Conservation (phyloP, 2,329 filamentous ascomycete genomes). For the Orbilia javanica region DNA sequence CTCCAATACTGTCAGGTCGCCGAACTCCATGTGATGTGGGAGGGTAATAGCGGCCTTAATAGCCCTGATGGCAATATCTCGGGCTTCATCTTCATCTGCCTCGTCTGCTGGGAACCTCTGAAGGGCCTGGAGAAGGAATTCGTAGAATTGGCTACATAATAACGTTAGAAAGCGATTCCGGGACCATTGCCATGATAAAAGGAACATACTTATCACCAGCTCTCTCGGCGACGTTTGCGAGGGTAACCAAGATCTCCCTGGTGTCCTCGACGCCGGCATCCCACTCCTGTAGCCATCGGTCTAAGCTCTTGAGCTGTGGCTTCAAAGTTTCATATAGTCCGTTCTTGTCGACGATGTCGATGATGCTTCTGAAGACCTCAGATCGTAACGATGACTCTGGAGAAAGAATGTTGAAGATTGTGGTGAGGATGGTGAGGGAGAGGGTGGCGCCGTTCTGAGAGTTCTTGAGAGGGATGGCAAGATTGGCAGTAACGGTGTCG, state of each 20-base stretch:
- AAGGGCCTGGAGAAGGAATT: constrained; percentile 81
- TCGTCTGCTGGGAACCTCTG: constrained; percentile 78
- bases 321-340: constrained; percentile 85
- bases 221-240: constrained; percentile 83
- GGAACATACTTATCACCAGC: constrained; percentile 80
- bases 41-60: constrained; percentile 76
- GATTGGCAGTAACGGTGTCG: constrained; percentile 87
- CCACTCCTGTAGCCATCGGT: constrained; percentile 86
- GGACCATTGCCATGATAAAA: constrained; percentile 68
- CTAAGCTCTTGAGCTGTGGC: constrained; percentile 84
- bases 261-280: constrained; percentile 83
- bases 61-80: constrained; percentile 73
- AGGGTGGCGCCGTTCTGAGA: constrained; percentile 89
- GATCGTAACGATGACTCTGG: constrained; percentile 82
- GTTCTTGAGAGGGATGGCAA: constrained; percentile 85
- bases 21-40: constrained; percentile 78
- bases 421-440: constrained; percentile 89
- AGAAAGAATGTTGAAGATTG: constrained; percentile 93
- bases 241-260: constrained; percentile 84
- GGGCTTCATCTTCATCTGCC: constrained; percentile 70
- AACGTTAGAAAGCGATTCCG: constrained; percentile 63
- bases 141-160: constrained; percentile 68
- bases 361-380: constrained; percentile 89
- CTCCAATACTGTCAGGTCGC: constrained; percentile 77
- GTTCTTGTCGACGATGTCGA: constrained; percentile 82